Base-by-base conservation (phyloP, 106 monocot genomes). In the Allium cepa region DNA sequence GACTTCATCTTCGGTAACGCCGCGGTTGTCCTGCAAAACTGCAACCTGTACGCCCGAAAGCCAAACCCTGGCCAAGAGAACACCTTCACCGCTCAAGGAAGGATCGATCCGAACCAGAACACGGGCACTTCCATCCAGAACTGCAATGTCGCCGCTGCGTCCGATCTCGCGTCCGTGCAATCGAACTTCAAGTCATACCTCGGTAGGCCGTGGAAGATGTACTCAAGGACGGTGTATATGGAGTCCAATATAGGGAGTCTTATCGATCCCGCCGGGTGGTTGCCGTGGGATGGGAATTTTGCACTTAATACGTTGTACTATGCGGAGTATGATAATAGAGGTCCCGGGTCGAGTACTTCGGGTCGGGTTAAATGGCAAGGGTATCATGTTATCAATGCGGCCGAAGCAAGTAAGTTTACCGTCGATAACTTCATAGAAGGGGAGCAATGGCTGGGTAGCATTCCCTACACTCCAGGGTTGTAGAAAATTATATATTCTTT, bases 1-100 rank as follows among this genome's bases (percentile, higher is more conserved):
- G 70, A 70, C 59, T 70, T 70, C 59, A 70, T 70, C 47, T 70
- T 70, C 70, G 70, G 70, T 1, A 57, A 70, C 17, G 70, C 59
- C 4, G 45, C 49, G 10, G 70, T 22, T 0, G 70, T 70, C 48
- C 17, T 70, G 7, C 70, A 70, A 11, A 56, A 49, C 70, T 70
- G 70, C 16, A 18, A 59, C 59, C 45, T 70, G 11, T 46, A 59
- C 6, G 59, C 22, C 16, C 58, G 70, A 0, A 26, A 49, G 11
- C 70, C 70, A 4, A n/a, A 17, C 17, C 17, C 46, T 3, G 47
- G 17, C 18, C 70, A 70, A 17, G 46, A 70, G 17, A 70, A 70
- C 4, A 70, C 60, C 17, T 9, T 70, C 17, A 70, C 70, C 3
- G 70, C 70, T 45, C 70, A 70, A 8, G 70, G 70, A 56, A 55